phyloP scores from a whole-genome alignment of 345 rosid species.

The Eucalyptus marginata region DNA sequence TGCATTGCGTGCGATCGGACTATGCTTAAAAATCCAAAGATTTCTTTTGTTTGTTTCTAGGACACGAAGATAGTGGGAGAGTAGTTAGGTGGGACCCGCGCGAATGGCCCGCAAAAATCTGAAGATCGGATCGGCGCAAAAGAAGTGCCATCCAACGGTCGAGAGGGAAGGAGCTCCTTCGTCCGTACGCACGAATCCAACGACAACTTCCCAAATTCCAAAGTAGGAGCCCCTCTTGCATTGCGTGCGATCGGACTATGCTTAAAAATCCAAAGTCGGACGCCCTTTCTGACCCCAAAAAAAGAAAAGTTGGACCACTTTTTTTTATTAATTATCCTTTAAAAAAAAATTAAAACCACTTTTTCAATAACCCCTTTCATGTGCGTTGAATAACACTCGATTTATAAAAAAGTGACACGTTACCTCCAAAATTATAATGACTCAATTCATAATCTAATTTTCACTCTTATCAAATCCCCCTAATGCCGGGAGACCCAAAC shows the following conservation, averaged over 20 bases:
- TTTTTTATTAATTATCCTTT: background rate
- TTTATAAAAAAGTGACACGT: no score
- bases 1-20: no score
- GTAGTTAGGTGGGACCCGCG: background rate
- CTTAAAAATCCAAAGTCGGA: background rate
- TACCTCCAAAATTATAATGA: background rate
- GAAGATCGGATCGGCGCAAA: background rate
- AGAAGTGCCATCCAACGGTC: background rate
- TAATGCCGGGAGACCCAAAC: background rate
- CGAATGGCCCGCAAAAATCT: background rate
- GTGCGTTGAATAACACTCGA: background rate
- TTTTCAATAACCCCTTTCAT: background rate
- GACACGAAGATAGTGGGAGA: background rate
- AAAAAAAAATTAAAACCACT: accelerated
- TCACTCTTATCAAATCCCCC: background rate
- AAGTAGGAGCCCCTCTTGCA: background rate
- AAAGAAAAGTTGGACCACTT: background rate
- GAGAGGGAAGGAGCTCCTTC: background rate
- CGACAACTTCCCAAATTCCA: background rate
- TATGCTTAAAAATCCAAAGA: no score
- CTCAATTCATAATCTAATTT: background rate
- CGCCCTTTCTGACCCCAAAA: background rate
- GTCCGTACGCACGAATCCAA: background rate
- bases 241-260: background rate
- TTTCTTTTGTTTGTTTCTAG: background rate